Evolutionary conservation across 441 rosid species (phyloP).

Genomic region (Gossypium schwendimanii): DNA sequence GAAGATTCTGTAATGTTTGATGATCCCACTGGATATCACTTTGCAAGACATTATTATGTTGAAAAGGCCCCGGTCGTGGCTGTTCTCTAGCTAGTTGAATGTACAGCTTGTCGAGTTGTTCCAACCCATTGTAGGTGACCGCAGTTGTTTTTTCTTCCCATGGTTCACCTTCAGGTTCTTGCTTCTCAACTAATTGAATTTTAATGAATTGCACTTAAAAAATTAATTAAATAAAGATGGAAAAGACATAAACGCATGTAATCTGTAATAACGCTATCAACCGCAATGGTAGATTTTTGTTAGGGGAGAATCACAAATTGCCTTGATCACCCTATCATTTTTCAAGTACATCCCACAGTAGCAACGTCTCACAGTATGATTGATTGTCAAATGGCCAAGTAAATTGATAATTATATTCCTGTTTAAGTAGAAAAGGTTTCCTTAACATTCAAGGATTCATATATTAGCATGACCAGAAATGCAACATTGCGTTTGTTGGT

Average conservation of each 20-base stretch:
- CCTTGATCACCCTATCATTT: neutral
- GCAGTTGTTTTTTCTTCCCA: conserved; percentile 9
- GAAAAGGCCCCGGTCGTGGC: conserved; percentile 4
- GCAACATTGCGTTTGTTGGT: neutral
- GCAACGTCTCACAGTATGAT: neutral
- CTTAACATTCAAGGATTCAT: neutral
- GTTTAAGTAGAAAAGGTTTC: neutral
- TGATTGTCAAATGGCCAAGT: neutral
- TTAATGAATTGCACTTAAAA: conserved; percentile 10
- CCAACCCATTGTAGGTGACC: too few species aligned
- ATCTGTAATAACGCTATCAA: neutral
- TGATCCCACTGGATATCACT: conserved; percentile 66
- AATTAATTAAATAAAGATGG: neutral
- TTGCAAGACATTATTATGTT: conserved; percentile 17
- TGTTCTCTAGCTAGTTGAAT: neutral
- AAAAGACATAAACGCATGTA: neutral
- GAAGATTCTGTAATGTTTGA: conserved; percentile 44
- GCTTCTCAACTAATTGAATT: conserved; percentile 41
- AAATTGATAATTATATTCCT: conserved; percentile 2
- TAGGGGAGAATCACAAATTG: neutral
- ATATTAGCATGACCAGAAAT: neutral
- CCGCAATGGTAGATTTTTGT: neutral
- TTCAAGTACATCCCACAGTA: neutral
- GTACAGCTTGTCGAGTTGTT: conserved; percentile 8
- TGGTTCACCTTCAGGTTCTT: conserved; percentile 21